Evolutionary conservation across 371 early-diverging fungal species (phyloP).

Genomic region (Mortierella sp.): DNA sequence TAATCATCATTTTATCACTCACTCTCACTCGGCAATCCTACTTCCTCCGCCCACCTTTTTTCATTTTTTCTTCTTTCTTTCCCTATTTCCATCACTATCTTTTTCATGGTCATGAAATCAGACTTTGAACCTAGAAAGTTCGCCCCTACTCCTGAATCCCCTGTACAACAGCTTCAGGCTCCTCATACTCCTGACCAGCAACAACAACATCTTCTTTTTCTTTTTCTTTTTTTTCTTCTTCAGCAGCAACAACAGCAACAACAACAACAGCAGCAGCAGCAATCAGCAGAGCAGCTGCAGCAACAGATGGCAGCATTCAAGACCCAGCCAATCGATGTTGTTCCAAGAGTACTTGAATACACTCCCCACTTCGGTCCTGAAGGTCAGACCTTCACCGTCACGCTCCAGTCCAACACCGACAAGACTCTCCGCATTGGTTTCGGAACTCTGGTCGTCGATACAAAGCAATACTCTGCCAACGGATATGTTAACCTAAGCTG

Average conservation of each 20-base stretch:
- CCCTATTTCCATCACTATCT: background rate
- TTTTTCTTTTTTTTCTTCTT: no score
- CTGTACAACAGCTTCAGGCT: constrained; percentile 14
- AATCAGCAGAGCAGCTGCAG: constrained; percentile 12
- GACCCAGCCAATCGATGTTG: constrained; percentile 7
- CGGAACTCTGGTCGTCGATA: constrained; percentile 53
- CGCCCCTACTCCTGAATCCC: constrained; percentile 34
- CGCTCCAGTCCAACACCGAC: constrained; percentile 41
- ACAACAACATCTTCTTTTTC: no score
- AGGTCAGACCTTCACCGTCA: constrained; percentile 52
- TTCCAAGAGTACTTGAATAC: constrained; percentile 46
- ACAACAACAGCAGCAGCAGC: constrained; percentile 14
- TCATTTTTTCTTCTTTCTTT: background rate
- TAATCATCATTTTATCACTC: background rate
- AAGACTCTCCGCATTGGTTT: constrained; percentile 50
- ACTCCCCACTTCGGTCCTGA: constrained; percentile 54
- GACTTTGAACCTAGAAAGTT: constrained; percentile 54
- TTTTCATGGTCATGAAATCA: constrained; percentile 7
- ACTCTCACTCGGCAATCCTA: no score
- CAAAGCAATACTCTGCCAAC: constrained; percentile 51
- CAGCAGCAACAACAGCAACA: background rate
- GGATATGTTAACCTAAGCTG: constrained; percentile 53
- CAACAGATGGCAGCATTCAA: constrained; percentile 23
- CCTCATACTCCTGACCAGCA: background rate
- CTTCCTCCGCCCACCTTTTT: background rate